A percentile compares a stretch with the other conserved stretches of the same genome.
Evolutionary conservation across 225 moss, liverwort and hornwort species (phyloP).

Genomic region (Marchantia polymorpha): DNA sequence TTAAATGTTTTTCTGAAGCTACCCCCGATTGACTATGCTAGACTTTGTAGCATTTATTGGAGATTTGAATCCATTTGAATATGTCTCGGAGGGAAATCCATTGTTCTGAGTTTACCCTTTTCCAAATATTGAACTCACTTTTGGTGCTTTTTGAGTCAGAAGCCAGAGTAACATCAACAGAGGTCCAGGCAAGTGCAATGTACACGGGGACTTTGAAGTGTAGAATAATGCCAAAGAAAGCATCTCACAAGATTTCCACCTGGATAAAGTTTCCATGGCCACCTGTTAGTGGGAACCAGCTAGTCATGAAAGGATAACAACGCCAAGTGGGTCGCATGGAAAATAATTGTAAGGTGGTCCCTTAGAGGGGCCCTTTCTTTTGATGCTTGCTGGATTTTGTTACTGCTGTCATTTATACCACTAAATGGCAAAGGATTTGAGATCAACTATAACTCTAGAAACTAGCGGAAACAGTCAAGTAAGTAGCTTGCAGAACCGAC

Average conservation of each 20-base stretch:
- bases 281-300: conserved; percentile 1
- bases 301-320: not conserved
- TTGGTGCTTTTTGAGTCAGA: not conserved
- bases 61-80: not conserved
- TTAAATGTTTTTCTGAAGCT: too few relatives aligned
- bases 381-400: not conserved
- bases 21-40: too few relatives aligned
- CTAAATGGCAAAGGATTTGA: not conserved
- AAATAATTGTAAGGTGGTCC: not conserved
- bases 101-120: not conserved
- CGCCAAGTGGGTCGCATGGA: not conserved
- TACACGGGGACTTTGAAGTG: not conserved
- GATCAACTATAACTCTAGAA: not conserved
- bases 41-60: not conserved
- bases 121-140: not conserved
- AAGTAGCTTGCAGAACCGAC: not conserved
- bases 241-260: not conserved
- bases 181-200: not conserved
- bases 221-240: not conserved
- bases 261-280: not conserved
- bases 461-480: not conserved
- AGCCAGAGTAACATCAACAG: not conserved
- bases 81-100: not conserved
- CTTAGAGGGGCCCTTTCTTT: not conserved
- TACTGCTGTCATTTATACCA: not conserved